phyloP scores from a whole-genome alignment of 164 flowering plant genomes.

The Annona cherimola region DNA sequence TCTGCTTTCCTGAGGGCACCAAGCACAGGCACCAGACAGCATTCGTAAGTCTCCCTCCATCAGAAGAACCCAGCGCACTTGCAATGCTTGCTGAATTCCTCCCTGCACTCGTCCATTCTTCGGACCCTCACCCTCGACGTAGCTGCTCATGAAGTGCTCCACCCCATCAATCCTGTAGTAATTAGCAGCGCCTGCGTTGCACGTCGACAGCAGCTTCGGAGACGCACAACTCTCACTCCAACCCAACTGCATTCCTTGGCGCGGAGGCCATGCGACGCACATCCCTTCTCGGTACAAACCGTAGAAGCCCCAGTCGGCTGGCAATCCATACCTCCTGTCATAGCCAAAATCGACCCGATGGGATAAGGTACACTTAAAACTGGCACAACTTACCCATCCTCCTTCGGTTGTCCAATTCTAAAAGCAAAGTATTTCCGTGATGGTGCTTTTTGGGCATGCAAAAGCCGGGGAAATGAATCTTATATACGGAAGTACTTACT shows the following conservation, averaged over 20 bases:
- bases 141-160: constrained; percentile 23
- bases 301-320: constrained; percentile 24
- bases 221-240: constrained; percentile 27
- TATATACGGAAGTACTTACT: too few species aligned
- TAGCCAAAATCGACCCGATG: neutral
- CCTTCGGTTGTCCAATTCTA: too few species aligned
- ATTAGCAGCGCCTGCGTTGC: constrained; percentile 1
- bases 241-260: constrained; percentile 20
- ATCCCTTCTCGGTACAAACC: constrained; percentile 25
- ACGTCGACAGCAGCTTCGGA: constrained; percentile 7
- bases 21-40: constrained; percentile 20
- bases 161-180: constrained; percentile 29
- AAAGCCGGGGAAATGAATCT: too few species aligned
- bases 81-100: constrained; percentile 27
- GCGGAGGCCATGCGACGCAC: constrained; percentile 31
- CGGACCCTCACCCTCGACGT: constrained; percentile 13
- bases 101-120: constrained; percentile 23
- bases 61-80: constrained; percentile 36
- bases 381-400: too few species aligned
- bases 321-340: constrained; percentile 22
- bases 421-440: too few species aligned
- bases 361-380: too few species aligned
- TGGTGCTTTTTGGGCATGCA: too few species aligned
- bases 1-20: constrained; percentile 18
- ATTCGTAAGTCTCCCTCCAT: constrained; percentile 15